Conservation (phyloP, 805 yeast species). For the Tetrapisispora nanseiensis region DNA sequence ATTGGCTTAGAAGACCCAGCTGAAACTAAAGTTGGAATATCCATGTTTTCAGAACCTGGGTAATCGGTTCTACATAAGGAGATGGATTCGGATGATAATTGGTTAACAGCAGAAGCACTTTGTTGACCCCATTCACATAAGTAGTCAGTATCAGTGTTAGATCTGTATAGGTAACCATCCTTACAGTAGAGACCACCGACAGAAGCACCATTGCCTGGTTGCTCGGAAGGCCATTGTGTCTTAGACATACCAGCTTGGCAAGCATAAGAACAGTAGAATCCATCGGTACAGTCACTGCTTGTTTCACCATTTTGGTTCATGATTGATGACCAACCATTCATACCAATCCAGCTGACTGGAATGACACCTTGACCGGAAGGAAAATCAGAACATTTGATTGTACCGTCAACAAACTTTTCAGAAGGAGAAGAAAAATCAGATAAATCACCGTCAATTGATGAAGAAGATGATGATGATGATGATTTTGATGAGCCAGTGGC, state of each 20-base stretch:
- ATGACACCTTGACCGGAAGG: constrained; percentile 71
- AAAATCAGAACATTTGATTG: constrained; percentile 54
- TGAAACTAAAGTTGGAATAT: constrained; percentile 73
- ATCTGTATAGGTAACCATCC: constrained; percentile 72
- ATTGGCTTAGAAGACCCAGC: constrained; percentile 59
- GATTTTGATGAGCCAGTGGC: constrained; percentile 18
- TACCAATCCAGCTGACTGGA: constrained; percentile 44
- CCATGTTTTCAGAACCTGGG: constrained; percentile 99
- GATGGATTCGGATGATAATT: constrained; percentile 48
- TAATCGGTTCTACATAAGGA: constrained; percentile 97
- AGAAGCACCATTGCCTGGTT: constrained; percentile 83
- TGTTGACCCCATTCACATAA: constrained; percentile 84
- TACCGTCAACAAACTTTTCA: constrained; percentile 58
- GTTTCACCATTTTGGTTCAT: constrained; percentile 41
- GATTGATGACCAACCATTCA: constrained; percentile 41
- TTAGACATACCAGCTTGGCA: constrained; percentile 98
- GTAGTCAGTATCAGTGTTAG: constrained; percentile 55
- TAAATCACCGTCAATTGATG: constrained; percentile 46
- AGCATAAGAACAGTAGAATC: constrained; percentile 92
- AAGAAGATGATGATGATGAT: constrained; percentile 25
- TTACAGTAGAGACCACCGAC: constrained; percentile 89
- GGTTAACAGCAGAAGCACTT: constrained; percentile 57
- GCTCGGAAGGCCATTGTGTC: constrained; percentile 91
- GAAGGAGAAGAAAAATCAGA: constrained; percentile 45
- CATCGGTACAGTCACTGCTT: constrained; percentile 63